Conservation (phyloP, 371 early-diverging fungal species). For the Mucor plumbeus region DNA sequence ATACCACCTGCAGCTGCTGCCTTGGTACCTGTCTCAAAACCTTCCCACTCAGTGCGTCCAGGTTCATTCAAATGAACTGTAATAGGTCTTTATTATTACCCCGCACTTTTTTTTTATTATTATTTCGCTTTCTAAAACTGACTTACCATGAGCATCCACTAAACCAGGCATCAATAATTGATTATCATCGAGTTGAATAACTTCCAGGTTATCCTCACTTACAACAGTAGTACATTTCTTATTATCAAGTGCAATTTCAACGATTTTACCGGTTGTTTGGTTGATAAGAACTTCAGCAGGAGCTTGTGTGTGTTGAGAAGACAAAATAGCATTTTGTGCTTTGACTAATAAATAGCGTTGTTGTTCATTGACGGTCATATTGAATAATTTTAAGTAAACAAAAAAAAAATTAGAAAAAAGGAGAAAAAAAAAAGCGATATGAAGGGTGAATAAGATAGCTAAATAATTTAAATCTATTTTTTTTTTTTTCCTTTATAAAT, state of each 20-base stretch:
- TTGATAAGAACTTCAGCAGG: constrained; percentile 58
- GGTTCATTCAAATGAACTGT: constrained; percentile 83
- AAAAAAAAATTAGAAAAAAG: not conserved
- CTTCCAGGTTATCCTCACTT: constrained; percentile 24
- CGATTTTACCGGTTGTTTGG: constrained; percentile 54
- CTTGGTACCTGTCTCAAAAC: constrained; percentile 79
- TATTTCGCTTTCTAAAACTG: not conserved
- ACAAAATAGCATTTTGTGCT: constrained; percentile 50
- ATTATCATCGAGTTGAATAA: constrained; percentile 42
- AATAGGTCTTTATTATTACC: not conserved
- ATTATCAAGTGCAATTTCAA: constrained; percentile 41
- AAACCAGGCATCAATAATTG: constrained; percentile 76
- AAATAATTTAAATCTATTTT: constrained; percentile 5
- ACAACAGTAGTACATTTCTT: constrained; percentile 15
- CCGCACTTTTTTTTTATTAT: not conserved
- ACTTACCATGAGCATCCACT: constrained; percentile 76
- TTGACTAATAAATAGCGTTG: constrained; percentile 43
- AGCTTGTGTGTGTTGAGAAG: constrained; percentile 40
- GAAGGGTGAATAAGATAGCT: not conserved
- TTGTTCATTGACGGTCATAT: constrained; percentile 13
- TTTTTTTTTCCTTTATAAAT: not conserved
- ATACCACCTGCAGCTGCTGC: constrained; percentile 86
- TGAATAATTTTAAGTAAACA: not conserved
- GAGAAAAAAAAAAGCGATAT: not conserved
- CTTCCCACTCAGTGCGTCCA: constrained; percentile 87